These are phyloP conservation scores for Sutorius eximius DNA, from an alignment of 1,284 basidiomycete genomes.

Conservation along the genomic window DNA sequence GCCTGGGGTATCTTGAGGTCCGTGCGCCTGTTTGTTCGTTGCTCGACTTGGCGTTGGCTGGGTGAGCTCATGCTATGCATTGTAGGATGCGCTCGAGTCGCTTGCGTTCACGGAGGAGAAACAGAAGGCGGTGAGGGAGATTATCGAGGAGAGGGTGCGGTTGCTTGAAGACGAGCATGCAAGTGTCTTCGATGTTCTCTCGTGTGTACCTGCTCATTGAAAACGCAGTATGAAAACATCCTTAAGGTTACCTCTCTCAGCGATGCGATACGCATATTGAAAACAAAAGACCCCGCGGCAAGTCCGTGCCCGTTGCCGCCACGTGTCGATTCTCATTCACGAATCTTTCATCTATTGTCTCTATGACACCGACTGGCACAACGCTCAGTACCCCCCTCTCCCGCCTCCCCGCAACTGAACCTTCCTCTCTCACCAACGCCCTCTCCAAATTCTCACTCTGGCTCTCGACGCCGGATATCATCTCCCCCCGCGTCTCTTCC, in stretches of 20 bases:
- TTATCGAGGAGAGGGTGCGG: constrained; percentile 66
- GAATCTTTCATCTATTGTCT: background rate
- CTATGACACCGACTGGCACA: background rate
- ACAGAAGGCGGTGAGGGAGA: constrained; percentile 53
- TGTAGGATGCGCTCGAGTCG: constrained; percentile 64
- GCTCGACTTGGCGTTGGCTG: no score
- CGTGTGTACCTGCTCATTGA: background rate
- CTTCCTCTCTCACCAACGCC: constrained; percentile 51
- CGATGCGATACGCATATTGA: constrained; percentile 60
- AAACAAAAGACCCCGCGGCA: constrained; percentile 55
- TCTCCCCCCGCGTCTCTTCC: constrained; percentile 78
- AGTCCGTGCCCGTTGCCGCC: constrained; percentile 26
- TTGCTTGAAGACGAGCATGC: constrained; percentile 82
- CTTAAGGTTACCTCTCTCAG: constrained; percentile 74
- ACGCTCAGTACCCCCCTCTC: constrained; percentile 68
- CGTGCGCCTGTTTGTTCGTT: constrained; percentile 26
- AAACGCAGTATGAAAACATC: constrained; percentile 64
- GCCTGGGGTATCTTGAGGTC: constrained; percentile 76
- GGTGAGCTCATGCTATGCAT: background rate
- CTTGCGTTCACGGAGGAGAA: constrained; percentile 74
- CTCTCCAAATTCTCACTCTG: constrained; percentile 65
- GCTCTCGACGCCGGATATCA: constrained; percentile 67
- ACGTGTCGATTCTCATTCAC: background rate
- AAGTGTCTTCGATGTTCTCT: constrained; percentile 26
- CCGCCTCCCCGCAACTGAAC: constrained; percentile 56